Conservation (phyloP, 2,329 filamentous ascomycete genomes). For the Nigrograna mackinnonii region DNA sequence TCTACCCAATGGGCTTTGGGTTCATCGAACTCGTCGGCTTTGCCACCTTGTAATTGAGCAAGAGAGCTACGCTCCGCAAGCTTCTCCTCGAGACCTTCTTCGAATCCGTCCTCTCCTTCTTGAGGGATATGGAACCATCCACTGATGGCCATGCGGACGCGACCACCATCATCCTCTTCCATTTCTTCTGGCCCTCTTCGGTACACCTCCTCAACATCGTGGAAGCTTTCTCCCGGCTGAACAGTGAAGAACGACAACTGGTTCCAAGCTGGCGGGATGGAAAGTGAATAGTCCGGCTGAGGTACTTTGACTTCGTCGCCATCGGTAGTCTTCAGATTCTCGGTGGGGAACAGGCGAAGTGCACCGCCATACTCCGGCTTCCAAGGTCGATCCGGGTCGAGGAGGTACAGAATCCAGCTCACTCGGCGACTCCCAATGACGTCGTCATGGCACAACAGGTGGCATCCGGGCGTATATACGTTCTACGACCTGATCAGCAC, state of each 20-base stretch:
- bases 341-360: conserved; percentile 80
- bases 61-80: conserved; percentile 88
- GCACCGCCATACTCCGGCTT: conserved; percentile 91
- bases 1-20: conserved; percentile 66
- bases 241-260: conserved; percentile 98
- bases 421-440: conserved; percentile 96
- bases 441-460: conserved; percentile 95
- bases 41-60: conserved; percentile 83
- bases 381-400: conserved; percentile 90
- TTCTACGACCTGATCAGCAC: conserved; percentile 54
- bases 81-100: conserved; percentile 84
- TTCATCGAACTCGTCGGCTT: conserved; percentile 85
- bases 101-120: conserved; percentile 87
- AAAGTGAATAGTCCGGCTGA: conserved; percentile 74
- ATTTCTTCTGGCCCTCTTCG: conserved; percentile 62
- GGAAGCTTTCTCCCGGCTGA: conserved; percentile 97
- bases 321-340: conserved; percentile 65
- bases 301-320: conserved; percentile 80
- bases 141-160: conserved; percentile 95
- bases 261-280: conserved; percentile 94
- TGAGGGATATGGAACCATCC: conserved; percentile 99
- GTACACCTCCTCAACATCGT: conserved; percentile 98
- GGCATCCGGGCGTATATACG: conserved; percentile 94
- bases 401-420: conserved; percentile 96
- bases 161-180: conserved; percentile 69